phyloP scores from a whole-genome alignment of 768 basidiomycete species.

The Stropharia rugosoannulata region DNA sequence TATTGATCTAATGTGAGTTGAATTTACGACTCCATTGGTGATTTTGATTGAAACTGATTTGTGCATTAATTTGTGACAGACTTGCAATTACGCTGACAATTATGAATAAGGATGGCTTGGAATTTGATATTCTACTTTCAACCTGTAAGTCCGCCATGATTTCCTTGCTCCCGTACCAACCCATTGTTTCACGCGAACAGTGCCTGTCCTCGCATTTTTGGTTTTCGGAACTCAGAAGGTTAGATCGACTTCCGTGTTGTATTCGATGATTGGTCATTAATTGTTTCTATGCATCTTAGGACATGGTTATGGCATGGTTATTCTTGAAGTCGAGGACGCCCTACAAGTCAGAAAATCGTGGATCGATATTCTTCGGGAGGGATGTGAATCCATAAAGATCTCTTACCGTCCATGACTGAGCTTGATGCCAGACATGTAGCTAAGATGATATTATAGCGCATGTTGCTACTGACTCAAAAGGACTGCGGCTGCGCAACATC shows the following conservation, averaged over 20 bases:
- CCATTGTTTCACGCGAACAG: slow-evolving; percentile 2
- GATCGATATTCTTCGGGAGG: slow-evolving; percentile 7
- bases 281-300: slow-evolving; percentile 1
- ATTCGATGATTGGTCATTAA: background rate
- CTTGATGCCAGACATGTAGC: background rate
- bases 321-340: slow-evolving; percentile 9
- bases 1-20: slow-evolving; percentile 12
- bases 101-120: slow-evolving; percentile 9
- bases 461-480: background rate
- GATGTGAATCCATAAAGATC: background rate
- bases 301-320: slow-evolving; percentile 13
- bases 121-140: slow-evolving; percentile 21
- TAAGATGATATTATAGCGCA: background rate
- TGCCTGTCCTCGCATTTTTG: slow-evolving; percentile 20
- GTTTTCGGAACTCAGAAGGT: slow-evolving; percentile 23
- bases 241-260: background rate
- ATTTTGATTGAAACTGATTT: background rate
- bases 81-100: slow-evolving; percentile 17
- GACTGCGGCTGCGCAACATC: background rate
- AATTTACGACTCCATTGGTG: background rate
- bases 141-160: slow-evolving; percentile 11
- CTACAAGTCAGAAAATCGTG: slow-evolving; percentile 7
- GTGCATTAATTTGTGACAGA: slow-evolving; percentile 1
- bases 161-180: background rate
- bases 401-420: background rate